Evolutionary conservation across 2,329 filamentous ascomycete species (phyloP).

Genomic region (Exophiala mesophila): DNA sequence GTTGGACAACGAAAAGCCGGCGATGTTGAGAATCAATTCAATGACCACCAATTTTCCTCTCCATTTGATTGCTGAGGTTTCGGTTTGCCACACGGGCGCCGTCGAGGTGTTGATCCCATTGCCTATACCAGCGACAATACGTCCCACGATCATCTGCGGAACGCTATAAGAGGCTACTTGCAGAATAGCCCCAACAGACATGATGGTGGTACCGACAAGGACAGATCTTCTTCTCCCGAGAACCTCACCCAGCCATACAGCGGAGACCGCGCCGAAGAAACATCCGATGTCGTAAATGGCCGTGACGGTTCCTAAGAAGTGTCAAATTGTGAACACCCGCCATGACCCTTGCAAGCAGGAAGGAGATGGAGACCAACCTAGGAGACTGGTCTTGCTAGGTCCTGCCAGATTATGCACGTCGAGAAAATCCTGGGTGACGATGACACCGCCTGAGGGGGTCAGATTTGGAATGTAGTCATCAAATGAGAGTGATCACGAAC

Average conservation of each 20-base stretch:
- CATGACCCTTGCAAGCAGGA: too few species aligned
- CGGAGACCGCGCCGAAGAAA: conserved; percentile 52
- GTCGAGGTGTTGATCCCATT: conserved; percentile 50
- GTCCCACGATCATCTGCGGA: conserved; percentile 48
- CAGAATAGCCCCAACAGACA: conserved; percentile 46
- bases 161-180: conserved; percentile 44
- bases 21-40: conserved; percentile 49
- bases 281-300: conserved; percentile 58
- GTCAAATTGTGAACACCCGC: not conserved
- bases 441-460: conserved; percentile 54
- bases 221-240: conserved; percentile 47
- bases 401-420: conserved; percentile 43
- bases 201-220: conserved; percentile 45
- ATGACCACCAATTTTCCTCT: conserved; percentile 45
- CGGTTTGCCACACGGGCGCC: conserved; percentile 49
- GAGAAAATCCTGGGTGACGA: conserved; percentile 52
- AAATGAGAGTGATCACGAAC: too few species aligned
- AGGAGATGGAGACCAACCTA: conserved; percentile 14
- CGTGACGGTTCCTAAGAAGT: conserved; percentile 42
- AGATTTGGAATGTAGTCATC: too few species aligned
- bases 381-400: conserved; percentile 29
- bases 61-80: conserved; percentile 44
- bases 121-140: conserved; percentile 44
- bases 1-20: conserved; percentile 47
- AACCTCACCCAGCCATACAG: conserved; percentile 42